Evolutionary conservation across 2,329 filamentous ascomycete genomes (phyloP).

Genomic region (Aspergillus spinulosporus): DNA sequence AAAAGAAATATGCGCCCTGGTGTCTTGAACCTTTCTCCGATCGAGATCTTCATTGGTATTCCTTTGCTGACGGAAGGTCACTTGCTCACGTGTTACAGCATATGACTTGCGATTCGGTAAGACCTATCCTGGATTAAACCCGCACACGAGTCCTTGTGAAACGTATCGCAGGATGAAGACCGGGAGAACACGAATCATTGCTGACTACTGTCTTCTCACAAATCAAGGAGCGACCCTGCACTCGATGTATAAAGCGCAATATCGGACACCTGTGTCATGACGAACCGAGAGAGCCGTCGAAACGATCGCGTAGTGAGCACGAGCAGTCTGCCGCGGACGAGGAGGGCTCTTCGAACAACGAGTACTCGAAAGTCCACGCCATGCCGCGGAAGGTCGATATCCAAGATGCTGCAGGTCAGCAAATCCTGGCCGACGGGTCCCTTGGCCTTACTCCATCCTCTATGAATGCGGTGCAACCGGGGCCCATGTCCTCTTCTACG

Average conservation of each 20-base stretch:
- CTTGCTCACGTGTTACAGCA: slow-evolving; percentile 61
- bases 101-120: slow-evolving; percentile 90
- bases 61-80: slow-evolving; percentile 50
- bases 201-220: slow-evolving; percentile 26
- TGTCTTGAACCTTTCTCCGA: slow-evolving; percentile 20
- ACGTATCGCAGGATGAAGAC: slow-evolving; percentile 22
- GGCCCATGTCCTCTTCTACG: slow-evolving; percentile 66
- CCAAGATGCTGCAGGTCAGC: slow-evolving; percentile 53
- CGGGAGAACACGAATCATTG: slow-evolving; percentile 26
- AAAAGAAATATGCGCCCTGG: slow-evolving; percentile 7
- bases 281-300: slow-evolving; percentile 84
- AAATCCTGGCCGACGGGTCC: slow-evolving; percentile 43
- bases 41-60: slow-evolving; percentile 20
- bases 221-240: slow-evolving; percentile 85
- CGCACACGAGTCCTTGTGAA: slow-evolving; percentile 25
- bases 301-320: slow-evolving; percentile 71
- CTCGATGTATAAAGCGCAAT: slow-evolving; percentile 95
- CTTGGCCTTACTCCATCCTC: slow-evolving; percentile 53
- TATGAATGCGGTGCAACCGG: slow-evolving; percentile 60
- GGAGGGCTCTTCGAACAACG: slow-evolving; percentile 50
- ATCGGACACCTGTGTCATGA: slow-evolving; percentile 98
- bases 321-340: slow-evolving; percentile 62
- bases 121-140: slow-evolving; percentile 37
- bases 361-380: slow-evolving; percentile 46
- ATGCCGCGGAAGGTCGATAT: slow-evolving; percentile 59